Percentiles rank a stretch among this genome's conserved stretches.
These are phyloP conservation scores for Schizophyllum commune DNA, from an alignment of 1,284 basidiomycete genomes.

Conservation along the genomic window DNA sequence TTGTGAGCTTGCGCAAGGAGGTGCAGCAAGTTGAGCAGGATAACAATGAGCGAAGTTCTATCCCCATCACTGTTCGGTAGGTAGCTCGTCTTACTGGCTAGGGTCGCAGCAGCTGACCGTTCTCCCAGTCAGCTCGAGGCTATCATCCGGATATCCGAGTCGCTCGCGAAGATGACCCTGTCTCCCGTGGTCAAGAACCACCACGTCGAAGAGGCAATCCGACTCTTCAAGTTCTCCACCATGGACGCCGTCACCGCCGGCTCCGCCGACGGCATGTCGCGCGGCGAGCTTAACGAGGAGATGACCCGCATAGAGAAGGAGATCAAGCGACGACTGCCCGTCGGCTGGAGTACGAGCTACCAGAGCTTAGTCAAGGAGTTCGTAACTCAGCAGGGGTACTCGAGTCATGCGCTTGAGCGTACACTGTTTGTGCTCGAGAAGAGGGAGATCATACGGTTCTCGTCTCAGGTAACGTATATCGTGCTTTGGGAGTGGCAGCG, in stretches of 20 bases:
- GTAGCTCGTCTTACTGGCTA: conserved; percentile 16
- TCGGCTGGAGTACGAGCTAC: conserved; percentile 97
- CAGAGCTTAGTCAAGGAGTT: conserved; percentile 94
- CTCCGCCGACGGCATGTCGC: conserved; percentile 86
- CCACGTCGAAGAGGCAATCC: conserved; percentile 97
- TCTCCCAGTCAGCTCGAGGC: conserved; percentile 90
- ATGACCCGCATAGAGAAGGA: conserved; percentile 92
- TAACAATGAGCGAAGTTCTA: conserved; percentile 95
- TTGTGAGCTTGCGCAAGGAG: conserved; percentile 90
- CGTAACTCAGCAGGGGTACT: conserved; percentile 87
- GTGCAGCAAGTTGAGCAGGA: conserved; percentile 96
- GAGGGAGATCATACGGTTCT: conserved; percentile 89
- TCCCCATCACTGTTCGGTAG: conserved; percentile 95
- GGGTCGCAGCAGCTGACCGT: neutral
- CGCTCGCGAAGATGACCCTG: conserved; percentile 91
- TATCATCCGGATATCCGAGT: conserved; percentile 97
- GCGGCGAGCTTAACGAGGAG: conserved; percentile 91
- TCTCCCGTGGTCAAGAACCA: conserved; percentile 82
- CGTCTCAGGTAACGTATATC: conserved; percentile 48
- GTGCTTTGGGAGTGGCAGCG: neutral
- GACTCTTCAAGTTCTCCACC: conserved; percentile 97
- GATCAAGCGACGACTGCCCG: conserved; percentile 79
- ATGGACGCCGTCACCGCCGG: conserved; percentile 98
- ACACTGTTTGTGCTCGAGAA: conserved; percentile 93
- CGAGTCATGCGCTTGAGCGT: conserved; percentile 87